Evolutionary conservation across 1,139 yeast genomes (phyloP), one percentile per base, ranked within the genome.

Genomic region (Pichia sp.): DNA sequence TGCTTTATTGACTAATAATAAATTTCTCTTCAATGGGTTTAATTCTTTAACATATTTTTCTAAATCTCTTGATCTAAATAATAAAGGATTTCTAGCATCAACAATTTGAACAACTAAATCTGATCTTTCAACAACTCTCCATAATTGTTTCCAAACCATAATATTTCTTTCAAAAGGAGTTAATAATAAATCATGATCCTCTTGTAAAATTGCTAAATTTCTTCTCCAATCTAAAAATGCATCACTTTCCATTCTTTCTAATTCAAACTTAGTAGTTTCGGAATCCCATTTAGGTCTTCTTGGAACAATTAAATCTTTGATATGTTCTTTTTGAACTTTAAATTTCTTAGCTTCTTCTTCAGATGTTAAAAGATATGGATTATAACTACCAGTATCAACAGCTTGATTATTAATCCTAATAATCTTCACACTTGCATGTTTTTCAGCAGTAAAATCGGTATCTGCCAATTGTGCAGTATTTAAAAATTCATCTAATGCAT

Each of bases 161-260:
- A 93, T 71, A 60, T 93, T 93, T 64, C 98, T 77, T 66, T 93
- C 99, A 60, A 91, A 93, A 2, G 99, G 99, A 0, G 99, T 93
- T 61, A 93, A 72, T 48, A 89, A 68, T 54, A 93, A 69, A 60
- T 91, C 96, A 50, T 76, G 77, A 48, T 72, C 74, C 59, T 91
- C 96, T 48, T 93, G 93, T 46, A 93, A 70, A 34, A 73, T 65
- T 0, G 98, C 98, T 48, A 93, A 70, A 35, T 80, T 79, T 58
- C 97, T 74, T 66, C 98, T 77, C 99, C 98, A 93, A 25, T 83
- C 81, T 56, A 93, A 72, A 57, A 93, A 93, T 2, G 96, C 82
- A 51, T 87, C 84, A 56, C 84, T 87, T 64, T 93, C 99, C 54
- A 78, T 79, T 58, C 94, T 74, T 52, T 89, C 95, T 38, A 93